phyloP scores from a whole-genome alignment of 2,329 filamentous ascomycete species.

The Penicillium glabrum region DNA sequence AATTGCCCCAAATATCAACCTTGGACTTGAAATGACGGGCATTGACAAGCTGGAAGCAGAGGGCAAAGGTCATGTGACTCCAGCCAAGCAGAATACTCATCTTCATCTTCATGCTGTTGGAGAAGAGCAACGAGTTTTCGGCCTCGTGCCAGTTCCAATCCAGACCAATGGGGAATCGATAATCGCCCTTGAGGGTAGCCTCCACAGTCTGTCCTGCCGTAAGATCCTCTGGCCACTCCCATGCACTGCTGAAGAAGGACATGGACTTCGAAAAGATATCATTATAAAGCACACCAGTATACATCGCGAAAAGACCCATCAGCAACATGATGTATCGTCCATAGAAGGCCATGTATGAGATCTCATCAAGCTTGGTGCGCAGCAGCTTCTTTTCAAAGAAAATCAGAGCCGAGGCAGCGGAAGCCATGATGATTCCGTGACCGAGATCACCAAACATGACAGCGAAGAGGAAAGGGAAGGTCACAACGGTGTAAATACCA shows the following conservation, averaged over 20 bases:
- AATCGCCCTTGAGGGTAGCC: slow-evolving; percentile 67
- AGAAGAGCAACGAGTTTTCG: slow-evolving; percentile 92
- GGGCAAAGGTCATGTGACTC: slow-evolving; percentile 88
- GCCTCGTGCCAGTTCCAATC: slow-evolving; percentile 97
- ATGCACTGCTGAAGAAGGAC: slow-evolving; percentile 84
- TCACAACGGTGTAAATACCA: slow-evolving; percentile 90
- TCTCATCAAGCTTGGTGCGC: slow-evolving; percentile 88
- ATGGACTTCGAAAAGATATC: slow-evolving; percentile 94
- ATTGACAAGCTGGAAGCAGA: slow-evolving; percentile 90
- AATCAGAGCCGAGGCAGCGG: slow-evolving; percentile 86
- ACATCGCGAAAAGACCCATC: slow-evolving; percentile 97
- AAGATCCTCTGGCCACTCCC: slow-evolving; percentile 77
- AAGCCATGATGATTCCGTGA: slow-evolving; percentile 85
- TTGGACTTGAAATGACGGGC: slow-evolving; percentile 91
- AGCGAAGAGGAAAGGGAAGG: slow-evolving; percentile 98
- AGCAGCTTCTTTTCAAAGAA: slow-evolving; percentile 85
- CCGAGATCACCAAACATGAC: slow-evolving; percentile 99
- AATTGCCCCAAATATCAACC: slow-evolving; percentile 97
- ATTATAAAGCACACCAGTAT: slow-evolving; percentile 96
- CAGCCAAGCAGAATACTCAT: slow-evolving; percentile 96
- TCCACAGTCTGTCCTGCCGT: slow-evolving; percentile 63
- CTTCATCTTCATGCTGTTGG: slow-evolving; percentile 99
- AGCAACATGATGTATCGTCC: slow-evolving; percentile 97
- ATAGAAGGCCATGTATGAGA: slow-evolving; percentile 98
- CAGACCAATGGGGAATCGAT: slow-evolving; percentile 92